Evolutionary conservation across 1,284 basidiomycete genomes (phyloP), one percentile per base, ranked within the genome.

Genomic region (Sporisorium scitamineum): DNA sequence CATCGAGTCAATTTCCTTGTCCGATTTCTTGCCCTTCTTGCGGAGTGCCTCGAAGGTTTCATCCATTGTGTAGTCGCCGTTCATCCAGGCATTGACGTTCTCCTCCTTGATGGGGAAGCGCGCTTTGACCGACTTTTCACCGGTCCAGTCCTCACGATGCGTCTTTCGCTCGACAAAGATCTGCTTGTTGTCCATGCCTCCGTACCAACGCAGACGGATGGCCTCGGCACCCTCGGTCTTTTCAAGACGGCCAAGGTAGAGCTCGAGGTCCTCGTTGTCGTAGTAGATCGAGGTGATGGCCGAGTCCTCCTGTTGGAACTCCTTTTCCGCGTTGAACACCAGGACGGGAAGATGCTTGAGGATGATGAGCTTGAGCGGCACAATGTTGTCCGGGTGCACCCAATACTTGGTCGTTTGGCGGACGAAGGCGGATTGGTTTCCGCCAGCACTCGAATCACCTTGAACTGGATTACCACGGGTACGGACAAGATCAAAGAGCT

Each of bases 161-260:
- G 97, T 99, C 87, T 99, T 99, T 67, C 97, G 93, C 88, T 99
- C 96, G 48, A 99, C 94, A 82, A 97, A 99, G 72, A 99, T 95
- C 89, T 90, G 80, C 91, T 87, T 87, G 78, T 84, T 86, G 75
- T 83, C 89, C 79, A 91, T 91, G 82, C 95, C 95, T n/a, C 96
- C 97, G 85, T 99, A 99, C 97, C 96, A 99, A 42, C 96, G 90
- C 76, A 99, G 88, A 61, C 96, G 93, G 74, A 99, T 90, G 14
- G 97, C 96, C 86, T 99, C 95, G 6, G 97, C 96, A 6, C 96
- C 96, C 87, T 99, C 96, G 0, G 95, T 97, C 89, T 99, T 99
- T 87, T 99, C 96, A 26, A 99, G 88, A 58, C 96, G 92, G 50
- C 97, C 96, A 18, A 99, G 91, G 85, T 99, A 99, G n/a, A 99